phyloP scores from a whole-genome alignment of 768 basidiomycete species.

The Macrolepiota dolichaula region DNA sequence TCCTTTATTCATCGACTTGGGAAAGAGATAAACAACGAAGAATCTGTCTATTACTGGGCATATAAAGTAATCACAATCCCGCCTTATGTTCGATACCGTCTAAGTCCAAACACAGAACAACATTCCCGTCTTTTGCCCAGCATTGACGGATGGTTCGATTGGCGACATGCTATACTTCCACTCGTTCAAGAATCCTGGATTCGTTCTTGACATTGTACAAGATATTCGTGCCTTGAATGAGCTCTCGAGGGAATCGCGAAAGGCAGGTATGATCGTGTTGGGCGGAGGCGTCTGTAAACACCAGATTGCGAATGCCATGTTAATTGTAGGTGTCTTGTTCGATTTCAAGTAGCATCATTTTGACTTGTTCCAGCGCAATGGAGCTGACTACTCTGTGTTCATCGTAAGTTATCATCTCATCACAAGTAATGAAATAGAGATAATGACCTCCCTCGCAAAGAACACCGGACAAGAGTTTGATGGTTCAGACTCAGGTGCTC shows the following conservation, averaged over 20 bases:
- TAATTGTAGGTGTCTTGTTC: slow-evolving; percentile 65
- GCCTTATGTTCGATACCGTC: slow-evolving; percentile 11
- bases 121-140: slow-evolving; percentile 98
- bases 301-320: slow-evolving; percentile 99
- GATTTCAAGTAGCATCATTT: neutral
- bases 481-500: slow-evolving; percentile 94
- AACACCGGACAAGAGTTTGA: slow-evolving; percentile 99
- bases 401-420: slow-evolving; percentile 55
- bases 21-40: slow-evolving; percentile 95
- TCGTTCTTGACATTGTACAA: slow-evolving; percentile 89
- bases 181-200: slow-evolving; percentile 82
- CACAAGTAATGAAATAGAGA: neutral
- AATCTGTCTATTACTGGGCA: slow-evolving; percentile 99
- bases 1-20: slow-evolving; percentile 90
- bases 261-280: slow-evolving; percentile 97
- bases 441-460: slow-evolving; percentile 34
- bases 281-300: slow-evolving; percentile 99
- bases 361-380: slow-evolving; percentile 71
- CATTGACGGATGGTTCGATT: slow-evolving; percentile 94
- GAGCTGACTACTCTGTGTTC: slow-evolving; percentile 95
- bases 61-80: slow-evolving; percentile 75
- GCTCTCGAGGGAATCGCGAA: slow-evolving; percentile 77
- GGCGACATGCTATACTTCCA: slow-evolving; percentile 99
- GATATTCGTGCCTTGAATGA: slow-evolving; percentile 95
- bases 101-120: slow-evolving; percentile 67